These are phyloP conservation scores for Hypoxylon sp. DNA, from an alignment of 2,329 filamentous ascomycete genomes.

Conservation along the genomic window DNA sequence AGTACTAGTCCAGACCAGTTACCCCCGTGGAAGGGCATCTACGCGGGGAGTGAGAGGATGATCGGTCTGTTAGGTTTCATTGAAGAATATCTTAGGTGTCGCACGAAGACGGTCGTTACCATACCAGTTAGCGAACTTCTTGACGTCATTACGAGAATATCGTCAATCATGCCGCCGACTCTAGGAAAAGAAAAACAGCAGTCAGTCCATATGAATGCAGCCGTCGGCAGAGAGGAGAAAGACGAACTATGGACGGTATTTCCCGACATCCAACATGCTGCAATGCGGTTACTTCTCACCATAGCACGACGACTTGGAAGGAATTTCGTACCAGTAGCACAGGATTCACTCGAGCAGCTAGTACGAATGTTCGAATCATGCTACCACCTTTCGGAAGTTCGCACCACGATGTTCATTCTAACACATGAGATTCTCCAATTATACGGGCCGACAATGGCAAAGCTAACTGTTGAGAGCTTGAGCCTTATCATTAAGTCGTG, in stretches of 20 bases:
- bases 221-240: slow-evolving; percentile 82
- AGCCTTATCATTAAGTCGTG: slow-evolving; percentile 72
- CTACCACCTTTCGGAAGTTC: slow-evolving; percentile 65
- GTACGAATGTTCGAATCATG: slow-evolving; percentile 75
- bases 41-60: slow-evolving; percentile 77
- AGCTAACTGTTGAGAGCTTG: slow-evolving; percentile 72
- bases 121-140: slow-evolving; percentile 75
- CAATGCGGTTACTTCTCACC: slow-evolving; percentile 70
- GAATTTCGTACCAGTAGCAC: slow-evolving; percentile 69
- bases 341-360: slow-evolving; percentile 76
- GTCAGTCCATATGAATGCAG: slow-evolving; percentile 73
- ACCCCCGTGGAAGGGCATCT: slow-evolving; percentile 79
- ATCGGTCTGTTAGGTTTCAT: slow-evolving; percentile 74
- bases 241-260: slow-evolving; percentile 81
- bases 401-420: slow-evolving; percentile 70
- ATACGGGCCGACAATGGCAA: slow-evolving; percentile 74
- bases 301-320: slow-evolving; percentile 69
- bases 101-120: slow-evolving; percentile 73
- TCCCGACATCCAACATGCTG: slow-evolving; percentile 78
- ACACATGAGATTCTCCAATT: slow-evolving; percentile 68
- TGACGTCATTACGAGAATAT: slow-evolving; percentile 77
- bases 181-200: slow-evolving; percentile 59
- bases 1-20: slow-evolving; percentile 63
- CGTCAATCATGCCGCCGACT: slow-evolving; percentile 70
- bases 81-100: slow-evolving; percentile 69